Base-by-base conservation (phyloP, 371 early-diverging fungal genomes). In the Syncephalastrum sp. region DNA sequence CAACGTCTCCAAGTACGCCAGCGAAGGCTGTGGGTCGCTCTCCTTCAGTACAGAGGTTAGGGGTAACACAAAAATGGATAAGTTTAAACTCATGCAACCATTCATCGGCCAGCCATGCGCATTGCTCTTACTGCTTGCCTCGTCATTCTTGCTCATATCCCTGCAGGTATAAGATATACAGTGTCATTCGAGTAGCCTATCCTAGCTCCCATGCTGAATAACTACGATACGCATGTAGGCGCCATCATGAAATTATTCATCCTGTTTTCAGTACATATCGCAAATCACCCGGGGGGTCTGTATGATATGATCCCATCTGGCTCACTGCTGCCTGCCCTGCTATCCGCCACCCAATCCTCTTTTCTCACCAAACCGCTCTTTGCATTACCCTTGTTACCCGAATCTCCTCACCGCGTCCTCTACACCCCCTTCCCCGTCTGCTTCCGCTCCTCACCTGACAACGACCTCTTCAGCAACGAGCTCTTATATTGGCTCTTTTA, bases 161-260 rank as follows among this genome's bases (percentile, higher is more conserved):
- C 70, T 17, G 59, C 64, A 14, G 70, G 70, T 51, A 60, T 56
- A n/a, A n/a, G n/a, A 21, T 0, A 21, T 21, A 21, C 21, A 21
- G 21, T 21, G 21, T 21, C 21, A 21, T 21, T 21, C 21, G 21
- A 21, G 21, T 21, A 21, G 0, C 21, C 12, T 41, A 21, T 21
- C 21, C 12, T 41, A 54, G 23, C 57, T 47, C 27, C 53, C 63
- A 19, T 54, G 60, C 44, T 57, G 33, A 50, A 23, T 27, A 24
- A 52, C 5, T 3, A 21, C 38, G 10, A 46, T 13, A 15, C 41
- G n/a, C 19, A 56, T 17, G 38, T 66, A 60, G 78, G 80, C 21
- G 71, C 71, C 27, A 45, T 83, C 21, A 83, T 83, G 84, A 83
- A 83, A 53, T 50, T 64, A 19, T 70, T 77, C 38, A 74, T 82